Conservation (phyloP, 2,329 filamentous ascomycete species). For the Pseudogymnoascus sp. region DNA sequence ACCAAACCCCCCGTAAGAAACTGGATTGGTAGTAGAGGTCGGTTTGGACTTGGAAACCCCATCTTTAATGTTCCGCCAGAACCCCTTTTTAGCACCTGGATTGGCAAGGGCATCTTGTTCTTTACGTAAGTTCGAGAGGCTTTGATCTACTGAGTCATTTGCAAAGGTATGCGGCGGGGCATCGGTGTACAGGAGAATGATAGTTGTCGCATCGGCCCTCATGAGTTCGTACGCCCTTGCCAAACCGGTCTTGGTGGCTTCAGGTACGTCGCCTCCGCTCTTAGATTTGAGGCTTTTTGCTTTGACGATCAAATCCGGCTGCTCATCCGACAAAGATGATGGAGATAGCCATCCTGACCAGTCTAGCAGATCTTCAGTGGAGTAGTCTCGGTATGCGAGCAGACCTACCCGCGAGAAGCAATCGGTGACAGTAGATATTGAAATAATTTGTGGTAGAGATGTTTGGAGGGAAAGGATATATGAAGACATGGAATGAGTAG, state of each 20-base stretch:
- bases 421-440: constrained; percentile 40
- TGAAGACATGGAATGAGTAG: constrained; percentile 38
- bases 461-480: constrained; percentile 38
- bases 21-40: background rate
- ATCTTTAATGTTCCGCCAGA: background rate
- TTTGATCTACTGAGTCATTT: constrained; percentile 12
- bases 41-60: background rate
- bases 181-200: constrained; percentile 44
- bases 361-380: constrained; percentile 30
- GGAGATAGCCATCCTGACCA: constrained; percentile 43
- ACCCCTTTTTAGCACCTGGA: background rate
- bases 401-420: constrained; percentile 45
- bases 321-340: constrained; percentile 13
- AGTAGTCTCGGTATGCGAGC: constrained; percentile 45
- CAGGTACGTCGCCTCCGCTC: constrained; percentile 38
- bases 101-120: background rate
- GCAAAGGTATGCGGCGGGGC: constrained; percentile 39
- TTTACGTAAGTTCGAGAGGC: background rate
- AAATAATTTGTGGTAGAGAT: constrained; percentile 44
- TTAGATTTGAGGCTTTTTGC: constrained; percentile 28
- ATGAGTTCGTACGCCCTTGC: constrained; percentile 41
- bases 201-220: constrained; percentile 40
- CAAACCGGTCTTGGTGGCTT: constrained; percentile 43
- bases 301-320: constrained; percentile 32
- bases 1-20: constrained; percentile 29